phyloP scores from a whole-genome alignment of 2,329 filamentous ascomycete genomes.

The Fusarium buharicum region DNA sequence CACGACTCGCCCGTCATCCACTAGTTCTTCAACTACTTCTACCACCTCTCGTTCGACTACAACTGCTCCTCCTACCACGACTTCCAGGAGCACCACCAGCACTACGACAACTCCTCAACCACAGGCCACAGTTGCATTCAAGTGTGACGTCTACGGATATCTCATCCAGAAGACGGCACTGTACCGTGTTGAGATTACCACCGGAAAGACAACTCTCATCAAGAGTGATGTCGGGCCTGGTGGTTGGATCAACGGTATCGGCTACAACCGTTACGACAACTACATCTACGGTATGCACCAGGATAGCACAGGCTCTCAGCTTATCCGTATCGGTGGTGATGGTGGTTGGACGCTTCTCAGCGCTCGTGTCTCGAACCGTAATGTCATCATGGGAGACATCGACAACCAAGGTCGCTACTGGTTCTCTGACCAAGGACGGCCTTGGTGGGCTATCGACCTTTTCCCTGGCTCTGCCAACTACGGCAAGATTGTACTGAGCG shows the following conservation, averaged over 20 bases:
- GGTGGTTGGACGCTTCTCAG: slow-evolving; percentile 32
- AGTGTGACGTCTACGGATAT: slow-evolving; percentile 34
- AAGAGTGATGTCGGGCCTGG: slow-evolving; percentile 28
- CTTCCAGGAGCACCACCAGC: slow-evolving; percentile 1
- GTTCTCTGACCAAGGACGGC: slow-evolving; percentile 37
- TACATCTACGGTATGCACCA: slow-evolving; percentile 37
- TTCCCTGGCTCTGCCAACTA: slow-evolving; percentile 32
- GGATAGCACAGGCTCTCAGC: slow-evolving; percentile 25
- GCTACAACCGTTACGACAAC: slow-evolving; percentile 38
- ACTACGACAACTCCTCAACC: slow-evolving; percentile 7
- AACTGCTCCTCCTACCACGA: background rate
- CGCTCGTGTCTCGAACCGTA: slow-evolving; percentile 26
- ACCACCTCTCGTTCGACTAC: background rate
- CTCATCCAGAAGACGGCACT: slow-evolving; percentile 34
- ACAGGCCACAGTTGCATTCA: slow-evolving; percentile 16
- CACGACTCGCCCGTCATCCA: background rate
- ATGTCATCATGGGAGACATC: slow-evolving; percentile 40
- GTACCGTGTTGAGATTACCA: slow-evolving; percentile 31
- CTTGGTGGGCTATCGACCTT: slow-evolving; percentile 42
- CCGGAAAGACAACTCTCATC: slow-evolving; percentile 33
- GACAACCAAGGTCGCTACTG: slow-evolving; percentile 39
- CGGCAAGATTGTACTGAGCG: slow-evolving; percentile 35
- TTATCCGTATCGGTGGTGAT: slow-evolving; percentile 40
- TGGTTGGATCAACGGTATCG: slow-evolving; percentile 38
- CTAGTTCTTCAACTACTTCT: slow-evolving; percentile 4